phyloP scores from a whole-genome alignment of 108 stramenopile genomes.

The Nannochloropsis salina region DNA sequence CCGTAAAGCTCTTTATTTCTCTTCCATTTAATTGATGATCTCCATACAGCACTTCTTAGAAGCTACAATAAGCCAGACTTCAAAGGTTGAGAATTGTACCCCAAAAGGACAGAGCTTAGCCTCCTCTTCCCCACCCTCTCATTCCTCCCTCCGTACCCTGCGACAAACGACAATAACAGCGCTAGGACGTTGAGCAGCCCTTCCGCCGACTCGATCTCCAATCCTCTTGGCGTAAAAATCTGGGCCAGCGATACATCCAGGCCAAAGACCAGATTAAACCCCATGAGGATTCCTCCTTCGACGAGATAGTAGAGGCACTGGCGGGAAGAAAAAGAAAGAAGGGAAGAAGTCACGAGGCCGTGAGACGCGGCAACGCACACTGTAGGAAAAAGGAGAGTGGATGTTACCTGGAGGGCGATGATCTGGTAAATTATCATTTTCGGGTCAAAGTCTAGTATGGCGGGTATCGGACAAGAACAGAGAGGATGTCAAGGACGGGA shows the following conservation, averaged over 20 bases:
- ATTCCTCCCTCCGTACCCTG: constrained; percentile 26
- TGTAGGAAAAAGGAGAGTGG: no score
- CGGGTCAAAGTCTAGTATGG: constrained; percentile 31
- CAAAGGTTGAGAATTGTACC: background rate
- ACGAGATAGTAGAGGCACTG: constrained; percentile 39
- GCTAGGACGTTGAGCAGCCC: constrained; percentile 27
- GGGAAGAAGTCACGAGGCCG: background rate
- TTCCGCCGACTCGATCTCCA: constrained; percentile 13
- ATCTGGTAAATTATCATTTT: constrained; percentile 43
- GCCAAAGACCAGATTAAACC: constrained; percentile 22
- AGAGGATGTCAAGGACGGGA: background rate
- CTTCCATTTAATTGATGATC: no score
- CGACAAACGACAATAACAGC: constrained; percentile 27
- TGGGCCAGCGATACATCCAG: background rate
- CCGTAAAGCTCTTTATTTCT: no score
- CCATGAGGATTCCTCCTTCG: constrained; percentile 28
- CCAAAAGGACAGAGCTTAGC: no score
- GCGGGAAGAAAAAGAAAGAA: background rate
- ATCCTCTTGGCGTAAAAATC: background rate
- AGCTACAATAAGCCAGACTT: background rate
- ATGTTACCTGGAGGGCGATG: constrained; percentile 31
- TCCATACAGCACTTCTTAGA: no score
- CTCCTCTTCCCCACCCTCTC: constrained; percentile 29
- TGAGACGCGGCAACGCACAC: background rate
- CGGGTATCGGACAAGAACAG: background rate